phyloP scores from a whole-genome alignment of 441 rosid species.

The Erodium chrysanthum region DNA sequence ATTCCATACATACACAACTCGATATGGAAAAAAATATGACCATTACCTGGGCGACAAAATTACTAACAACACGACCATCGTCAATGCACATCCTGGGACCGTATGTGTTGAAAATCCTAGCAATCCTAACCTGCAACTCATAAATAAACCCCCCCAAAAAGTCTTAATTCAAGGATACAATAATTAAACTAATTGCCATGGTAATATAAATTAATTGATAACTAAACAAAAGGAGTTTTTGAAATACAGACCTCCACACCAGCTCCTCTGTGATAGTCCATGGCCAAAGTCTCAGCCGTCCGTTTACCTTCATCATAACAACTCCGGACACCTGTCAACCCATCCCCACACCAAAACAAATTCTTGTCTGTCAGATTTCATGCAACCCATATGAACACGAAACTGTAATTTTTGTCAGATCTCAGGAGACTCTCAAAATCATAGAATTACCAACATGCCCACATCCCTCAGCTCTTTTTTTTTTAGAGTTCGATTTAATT shows the following conservation, averaged over 20 bases:
- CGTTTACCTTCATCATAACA: conserved; percentile 95
- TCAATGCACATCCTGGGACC: conserved; percentile 94
- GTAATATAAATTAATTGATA: not conserved
- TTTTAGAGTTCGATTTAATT: too few species aligned
- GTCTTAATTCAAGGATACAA: not conserved
- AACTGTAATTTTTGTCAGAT: not conserved
- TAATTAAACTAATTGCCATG: not conserved
- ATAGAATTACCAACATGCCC: too few species aligned
- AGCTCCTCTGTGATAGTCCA: conserved; percentile 91
- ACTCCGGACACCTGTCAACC: conserved; percentile 72
- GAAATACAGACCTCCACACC: conserved; percentile 49
- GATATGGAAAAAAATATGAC: not conserved
- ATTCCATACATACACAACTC: not conserved
- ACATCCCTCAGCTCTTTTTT: too few species aligned
- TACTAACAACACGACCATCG: conserved; percentile 90
- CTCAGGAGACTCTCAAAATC: not conserved
- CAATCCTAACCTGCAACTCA: conserved; percentile 71
- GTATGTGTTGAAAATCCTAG: conserved; percentile 82
- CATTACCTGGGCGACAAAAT: conserved; percentile 82
- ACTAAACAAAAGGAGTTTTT: too few species aligned
- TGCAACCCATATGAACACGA: not conserved
- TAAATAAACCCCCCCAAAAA: not conserved
- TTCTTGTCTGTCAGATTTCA: not conserved
- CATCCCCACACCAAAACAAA: not conserved
- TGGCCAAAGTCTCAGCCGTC: conserved; percentile 83